These are phyloP conservation scores for Rhodamnia argentea DNA, from an alignment of 345 rosid species.

Conservation along the genomic window DNA sequence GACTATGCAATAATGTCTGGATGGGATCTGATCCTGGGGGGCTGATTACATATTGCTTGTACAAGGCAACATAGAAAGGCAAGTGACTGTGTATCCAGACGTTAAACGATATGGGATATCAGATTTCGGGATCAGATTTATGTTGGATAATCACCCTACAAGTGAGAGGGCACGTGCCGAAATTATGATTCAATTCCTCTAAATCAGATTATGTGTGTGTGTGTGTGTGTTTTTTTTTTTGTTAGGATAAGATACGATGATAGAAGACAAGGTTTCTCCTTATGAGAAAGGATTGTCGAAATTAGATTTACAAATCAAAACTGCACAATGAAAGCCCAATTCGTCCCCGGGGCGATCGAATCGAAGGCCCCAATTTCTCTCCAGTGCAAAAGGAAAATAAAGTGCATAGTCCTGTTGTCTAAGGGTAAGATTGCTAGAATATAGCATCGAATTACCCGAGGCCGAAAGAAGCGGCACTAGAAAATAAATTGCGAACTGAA, in stretches of 20 bases:
- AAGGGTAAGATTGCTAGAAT: neutral
- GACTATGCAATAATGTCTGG: neutral
- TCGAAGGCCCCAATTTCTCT: neutral
- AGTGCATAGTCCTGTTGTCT: neutral
- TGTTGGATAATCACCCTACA: neutral
- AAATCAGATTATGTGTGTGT: neutral
- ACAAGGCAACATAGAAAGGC: too few species aligned
- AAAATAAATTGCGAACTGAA: neutral
- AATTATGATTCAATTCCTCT: neutral
- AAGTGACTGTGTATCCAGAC: neutral
- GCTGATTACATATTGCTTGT: too few species aligned
- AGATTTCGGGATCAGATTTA: neutral
- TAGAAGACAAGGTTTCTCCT: neutral
- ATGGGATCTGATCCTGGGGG: neutral
- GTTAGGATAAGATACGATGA: neutral
- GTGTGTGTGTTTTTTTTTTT: neutral
- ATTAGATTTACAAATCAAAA: neutral
- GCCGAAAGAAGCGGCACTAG: neutral
- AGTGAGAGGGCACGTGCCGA: neutral
- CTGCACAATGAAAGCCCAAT: neutral
- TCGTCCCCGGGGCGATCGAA: neutral
- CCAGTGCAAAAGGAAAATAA: neutral
- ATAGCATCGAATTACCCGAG: neutral
- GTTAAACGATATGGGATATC: neutral
- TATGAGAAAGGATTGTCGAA: neutral